phyloP scores from a whole-genome alignment of 2,329 filamentous ascomycete species.

The Cordyceps farinosa region DNA sequence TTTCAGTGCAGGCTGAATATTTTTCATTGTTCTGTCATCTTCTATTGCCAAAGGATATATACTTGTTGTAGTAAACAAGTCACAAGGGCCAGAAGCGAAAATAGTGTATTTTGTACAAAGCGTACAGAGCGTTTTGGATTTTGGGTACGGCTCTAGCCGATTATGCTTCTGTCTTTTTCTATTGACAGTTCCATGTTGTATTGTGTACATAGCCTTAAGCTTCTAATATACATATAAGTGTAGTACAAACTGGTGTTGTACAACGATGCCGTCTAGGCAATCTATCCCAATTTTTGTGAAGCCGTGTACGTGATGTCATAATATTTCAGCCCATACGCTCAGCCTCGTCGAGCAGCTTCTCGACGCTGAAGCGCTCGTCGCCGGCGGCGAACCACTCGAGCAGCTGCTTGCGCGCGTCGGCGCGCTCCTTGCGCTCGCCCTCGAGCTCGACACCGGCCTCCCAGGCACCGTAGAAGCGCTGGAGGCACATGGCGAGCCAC shows the following conservation, averaged over 20 bases:
- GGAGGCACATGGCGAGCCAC: slow-evolving; percentile 88
- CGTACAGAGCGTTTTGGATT: not conserved
- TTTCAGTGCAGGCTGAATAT: not conserved
- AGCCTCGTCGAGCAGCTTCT: slow-evolving; percentile 82
- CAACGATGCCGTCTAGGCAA: not conserved
- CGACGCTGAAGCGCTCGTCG: slow-evolving; percentile 74
- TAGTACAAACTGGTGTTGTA: not conserved
- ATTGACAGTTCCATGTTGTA: not conserved
- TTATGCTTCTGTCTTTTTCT: not conserved
- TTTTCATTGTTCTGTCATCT: not conserved
- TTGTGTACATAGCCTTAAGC: not conserved
- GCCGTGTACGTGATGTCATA: not conserved
- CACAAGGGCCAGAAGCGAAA: not conserved
- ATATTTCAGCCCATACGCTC: slow-evolving; percentile 65
- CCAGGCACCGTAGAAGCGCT: slow-evolving; percentile 83
- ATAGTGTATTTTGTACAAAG: not conserved
- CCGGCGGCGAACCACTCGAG: slow-evolving; percentile 79
- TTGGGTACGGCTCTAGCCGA: not conserved
- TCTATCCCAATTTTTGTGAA: not conserved
- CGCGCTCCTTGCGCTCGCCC: slow-evolving; percentile 50
- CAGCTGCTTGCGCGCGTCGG: slow-evolving; percentile 62
- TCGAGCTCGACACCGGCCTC: slow-evolving; percentile 39
- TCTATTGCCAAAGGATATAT: not conserved
- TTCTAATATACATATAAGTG: slow-evolving; percentile 9
- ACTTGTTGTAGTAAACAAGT: not conserved